Evolutionary conservation across 108 stramenopile species (phyloP), one percentile per base, ranked within the genome.

Genomic region (Conticribra weissflogii): DNA sequence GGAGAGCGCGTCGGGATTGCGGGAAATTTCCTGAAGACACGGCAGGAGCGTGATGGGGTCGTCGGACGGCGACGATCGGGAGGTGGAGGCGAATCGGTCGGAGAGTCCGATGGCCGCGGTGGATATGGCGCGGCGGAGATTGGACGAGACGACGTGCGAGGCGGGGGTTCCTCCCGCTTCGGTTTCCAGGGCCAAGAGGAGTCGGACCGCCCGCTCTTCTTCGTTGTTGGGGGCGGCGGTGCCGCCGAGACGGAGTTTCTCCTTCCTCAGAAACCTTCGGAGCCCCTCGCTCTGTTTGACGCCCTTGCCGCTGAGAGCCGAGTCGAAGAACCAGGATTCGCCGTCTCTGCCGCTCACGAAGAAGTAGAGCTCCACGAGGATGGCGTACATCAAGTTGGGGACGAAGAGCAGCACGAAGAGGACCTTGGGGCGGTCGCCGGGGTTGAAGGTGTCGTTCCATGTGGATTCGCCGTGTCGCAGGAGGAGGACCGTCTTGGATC

Each of bases 391-490:
- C 19, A 92, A 57, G 61, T 83, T 83, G 2, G 94, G 94, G 31
- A 95, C 61, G 76, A 92, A 95, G 53, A 78, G 72, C 34, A 86
- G 45, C 0, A 83, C 48, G 63, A 95, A 95, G 18, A 52, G n/a
- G 28, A 72, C n/a, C 34, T 68, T 74, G 59, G 73, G 75, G 5
- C 91, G 85, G 54, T 90, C 88, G 21, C 95, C 92, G 64, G 89
- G 81, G 70, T 95, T 95, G 77, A 95, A 95, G n/a, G 91, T 92
- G 46, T 95, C 91, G 64, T 95, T 95, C 94, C 94, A 95, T 17
- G 87, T 88, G 17, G 83, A 89, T 66, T 90, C 94, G 21, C 94
- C 94, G 49, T 95, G 94, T 3, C 94, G 87, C 4, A 95, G 76
- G 46, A 95, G 84, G 25, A 95, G 83, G 31, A 95, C 68, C 0